Evolutionary conservation across 805 yeast genomes (phyloP).

Genomic region (Priceomyces castillae): DNA sequence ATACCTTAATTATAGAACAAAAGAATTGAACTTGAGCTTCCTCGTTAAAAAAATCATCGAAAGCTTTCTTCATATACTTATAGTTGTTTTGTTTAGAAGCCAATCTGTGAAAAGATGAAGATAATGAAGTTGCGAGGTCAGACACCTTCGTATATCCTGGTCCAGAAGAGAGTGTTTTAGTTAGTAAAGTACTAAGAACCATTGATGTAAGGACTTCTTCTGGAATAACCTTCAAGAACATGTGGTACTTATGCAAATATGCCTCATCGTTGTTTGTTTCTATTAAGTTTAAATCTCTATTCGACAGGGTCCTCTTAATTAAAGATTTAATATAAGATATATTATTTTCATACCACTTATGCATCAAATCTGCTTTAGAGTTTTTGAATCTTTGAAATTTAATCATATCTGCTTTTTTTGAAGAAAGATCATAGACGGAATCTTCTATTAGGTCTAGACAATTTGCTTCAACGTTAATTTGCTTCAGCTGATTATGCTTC

Average conservation of each 20-base stretch:
- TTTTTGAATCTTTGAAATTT: conserved; percentile 7
- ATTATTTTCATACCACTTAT: conserved; percentile 13
- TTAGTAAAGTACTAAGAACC: conserved; percentile 17
- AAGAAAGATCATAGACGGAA: conserved; percentile 4
- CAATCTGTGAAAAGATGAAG: conserved; percentile 11
- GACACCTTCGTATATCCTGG: conserved; percentile 16
- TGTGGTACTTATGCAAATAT: conserved; percentile 10
- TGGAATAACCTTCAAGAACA: conserved; percentile 16
- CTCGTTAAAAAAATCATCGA: conserved; percentile 13
- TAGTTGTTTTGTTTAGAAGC: conserved; percentile 11
- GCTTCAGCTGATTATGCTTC: conserved; percentile 22
- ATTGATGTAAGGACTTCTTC: conserved; percentile 14
- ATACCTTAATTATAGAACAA: conserved; percentile 15
- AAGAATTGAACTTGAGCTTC: conserved; percentile 20
- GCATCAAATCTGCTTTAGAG: conserved; percentile 10
- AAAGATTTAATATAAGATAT: background rate
- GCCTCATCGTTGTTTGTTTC: conserved; percentile 9
- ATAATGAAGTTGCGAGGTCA: conserved; percentile 14
- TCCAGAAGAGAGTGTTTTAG: conserved; percentile 17
- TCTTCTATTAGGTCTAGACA: conserved; percentile 16
- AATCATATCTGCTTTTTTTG: background rate
- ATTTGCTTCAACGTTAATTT: conserved; percentile 27
- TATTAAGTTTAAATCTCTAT: conserved; percentile 1
- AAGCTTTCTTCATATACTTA: conserved; percentile 6
- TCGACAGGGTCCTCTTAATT: background rate